phyloP scores from a whole-genome alignment of 176 grass and related monocot genomes.

The Aechmea fasciata region DNA sequence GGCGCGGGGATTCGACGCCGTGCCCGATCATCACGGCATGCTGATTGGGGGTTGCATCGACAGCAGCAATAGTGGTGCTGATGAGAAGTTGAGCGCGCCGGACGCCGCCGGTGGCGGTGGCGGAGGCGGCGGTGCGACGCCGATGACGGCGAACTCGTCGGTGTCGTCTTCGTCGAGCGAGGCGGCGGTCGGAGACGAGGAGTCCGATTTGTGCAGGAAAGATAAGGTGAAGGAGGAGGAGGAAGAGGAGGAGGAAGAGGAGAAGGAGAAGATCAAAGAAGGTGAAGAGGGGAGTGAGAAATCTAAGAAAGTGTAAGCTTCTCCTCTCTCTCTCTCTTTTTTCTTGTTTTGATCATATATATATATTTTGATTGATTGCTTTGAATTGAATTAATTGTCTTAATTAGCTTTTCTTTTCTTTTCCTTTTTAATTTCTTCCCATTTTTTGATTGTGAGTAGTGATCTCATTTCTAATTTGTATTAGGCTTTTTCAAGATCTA shows the following conservation, averaged over 20 bases:
- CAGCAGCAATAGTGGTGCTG: not conserved
- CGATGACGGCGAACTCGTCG: conserved; percentile 74
- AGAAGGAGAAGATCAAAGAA: conserved; percentile 22
- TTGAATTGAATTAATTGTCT: conserved; percentile 19
- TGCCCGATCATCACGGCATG: not conserved
- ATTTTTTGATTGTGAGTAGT: not conserved
- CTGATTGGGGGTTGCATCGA: not conserved
- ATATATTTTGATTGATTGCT: not conserved
- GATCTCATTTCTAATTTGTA: not conserved
- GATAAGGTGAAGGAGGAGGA: conserved; percentile 32
- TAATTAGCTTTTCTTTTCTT: conserved; percentile 12
- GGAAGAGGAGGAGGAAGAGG: conserved; percentile 39
- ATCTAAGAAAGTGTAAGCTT: conserved; percentile 68
- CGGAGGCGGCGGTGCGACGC: conserved; percentile 20
- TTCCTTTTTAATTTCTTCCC: not conserved
- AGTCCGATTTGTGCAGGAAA: conserved; percentile 31
- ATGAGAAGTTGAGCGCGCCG: not conserved
- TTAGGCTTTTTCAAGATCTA: not conserved
- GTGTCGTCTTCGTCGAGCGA: conserved; percentile 71
- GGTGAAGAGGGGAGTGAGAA: conserved; percentile 44
- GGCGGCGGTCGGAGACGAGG: conserved; percentile 40
- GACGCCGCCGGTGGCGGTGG: not conserved
- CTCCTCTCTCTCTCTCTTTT: not conserved
- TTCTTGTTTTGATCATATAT: conserved; percentile 2
- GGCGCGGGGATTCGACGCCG: not conserved